Percentiles rank a stretch among this genome's conserved stretches.
Evolutionary conservation across 352 stramenopile genomes (phyloP).

Genomic region (Labyrinthula sp.): DNA sequence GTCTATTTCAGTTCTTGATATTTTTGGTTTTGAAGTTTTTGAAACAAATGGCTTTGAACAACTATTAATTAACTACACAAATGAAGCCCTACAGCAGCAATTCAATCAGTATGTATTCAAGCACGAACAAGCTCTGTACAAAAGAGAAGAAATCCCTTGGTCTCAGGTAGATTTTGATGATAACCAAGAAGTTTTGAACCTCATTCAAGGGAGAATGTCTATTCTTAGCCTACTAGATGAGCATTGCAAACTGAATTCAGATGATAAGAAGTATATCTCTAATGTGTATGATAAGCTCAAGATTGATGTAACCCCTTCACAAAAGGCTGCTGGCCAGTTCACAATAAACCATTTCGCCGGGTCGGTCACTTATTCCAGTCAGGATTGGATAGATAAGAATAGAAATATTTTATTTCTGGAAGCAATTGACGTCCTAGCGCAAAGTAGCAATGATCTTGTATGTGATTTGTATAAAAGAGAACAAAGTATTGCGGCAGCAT

Average conservation of each 20-base stretch:
- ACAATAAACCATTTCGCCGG: conserved; percentile 67
- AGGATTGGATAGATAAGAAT: conserved; percentile 69
- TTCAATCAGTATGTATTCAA: conserved; percentile 62
- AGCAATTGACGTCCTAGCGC: too few relatives aligned
- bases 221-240: too few relatives aligned
- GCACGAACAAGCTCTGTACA: conserved; percentile 59
- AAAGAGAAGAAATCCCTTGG: conserved; percentile 59
- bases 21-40: conserved; percentile 63
- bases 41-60: conserved; percentile 79
- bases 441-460: too few relatives aligned
- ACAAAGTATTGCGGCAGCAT: too few relatives aligned
- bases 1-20: conserved; percentile 68
- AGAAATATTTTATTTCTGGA: conserved; percentile 59
- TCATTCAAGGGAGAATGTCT: too few relatives aligned
- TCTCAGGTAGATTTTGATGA: conserved; percentile 65
- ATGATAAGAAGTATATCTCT: too few relatives aligned
- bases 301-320: too few relatives aligned
- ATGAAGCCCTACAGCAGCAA: conserved; percentile 69
- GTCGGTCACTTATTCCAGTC: conserved; percentile 60
- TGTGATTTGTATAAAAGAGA: too few relatives aligned
- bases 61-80: conserved; percentile 73
- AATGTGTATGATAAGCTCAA: too few relatives aligned
- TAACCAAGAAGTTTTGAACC: conserved; percentile 58
- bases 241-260: too few relatives aligned
- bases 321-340: too few relatives aligned